Base-by-base conservation (phyloP, 768 basidiomycete species). In the Boletus sp. region DNA sequence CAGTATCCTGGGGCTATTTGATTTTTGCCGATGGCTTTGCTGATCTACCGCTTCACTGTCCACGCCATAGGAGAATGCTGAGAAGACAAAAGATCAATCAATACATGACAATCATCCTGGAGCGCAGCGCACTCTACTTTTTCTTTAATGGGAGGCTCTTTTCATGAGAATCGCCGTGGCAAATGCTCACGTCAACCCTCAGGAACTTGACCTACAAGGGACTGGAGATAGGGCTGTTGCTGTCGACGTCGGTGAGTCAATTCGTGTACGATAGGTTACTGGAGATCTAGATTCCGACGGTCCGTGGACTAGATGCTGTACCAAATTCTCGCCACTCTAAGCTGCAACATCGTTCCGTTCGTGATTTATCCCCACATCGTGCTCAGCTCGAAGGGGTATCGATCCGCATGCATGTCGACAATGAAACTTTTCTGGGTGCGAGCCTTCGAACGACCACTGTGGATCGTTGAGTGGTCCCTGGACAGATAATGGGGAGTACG, bases 91-190 rank as follows among this genome's bases (percentile, higher is more conserved):
- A 10, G 10, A 20, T 63, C 15, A 59, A 55, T 32, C 28, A 54
- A 41, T 63, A 51, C 29, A 58, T 63, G 61, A 44, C 6, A 35
- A 18, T 63, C 3, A 30, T 63, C 1, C 44, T 63, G 4, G 41
- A 52, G 24, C 44, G 63, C 36, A 62, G 33, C 42, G 24, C 40
- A 7, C 29, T 63, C 33, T 63, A 62, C 33, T 63, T 63, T 20
- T 7, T 63, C 35, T 29, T 63, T 61, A 58, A n/a, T 18, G 45
- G 6, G 11, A 29, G n/a, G n/a, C 4, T 20, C 18, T 20, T 14
- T 1, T 4, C 11, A 11, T 24, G 24, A n/a, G 17, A 10, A 29
- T 30, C 2, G 8, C 6, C 6, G 50, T 17, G 9, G 30, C 9
- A 15, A 52, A 44, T 1, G 17, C 47, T 57, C 33, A 51, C 5